phyloP scores from a whole-genome alignment of 2,329 filamentous ascomycete genomes.

The Diaporthe ampelina region DNA sequence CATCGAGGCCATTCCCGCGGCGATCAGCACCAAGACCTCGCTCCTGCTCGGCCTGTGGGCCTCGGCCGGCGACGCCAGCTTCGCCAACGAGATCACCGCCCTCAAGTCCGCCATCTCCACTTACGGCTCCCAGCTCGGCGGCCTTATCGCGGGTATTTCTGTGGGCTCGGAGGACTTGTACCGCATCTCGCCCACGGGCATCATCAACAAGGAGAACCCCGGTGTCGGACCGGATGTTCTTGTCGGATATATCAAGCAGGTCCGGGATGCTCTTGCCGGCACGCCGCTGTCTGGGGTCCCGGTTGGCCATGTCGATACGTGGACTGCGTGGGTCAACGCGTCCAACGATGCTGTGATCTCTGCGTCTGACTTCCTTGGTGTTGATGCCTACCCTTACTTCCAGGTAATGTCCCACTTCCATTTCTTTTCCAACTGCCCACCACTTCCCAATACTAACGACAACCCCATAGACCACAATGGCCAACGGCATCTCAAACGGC shows the following conservation, averaged over 20 bases:
- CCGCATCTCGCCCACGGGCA: conserved; percentile 79
- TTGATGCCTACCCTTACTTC: conserved; percentile 90
- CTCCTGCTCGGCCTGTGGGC: conserved; percentile 89
- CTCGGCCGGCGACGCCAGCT: conserved; percentile 71
- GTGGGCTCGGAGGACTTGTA: conserved; percentile 91
- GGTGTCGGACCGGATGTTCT: conserved; percentile 75
- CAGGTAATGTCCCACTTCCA: conserved; percentile 10
- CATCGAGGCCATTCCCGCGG: conserved; percentile 84
- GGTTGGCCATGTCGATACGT: conserved; percentile 91
- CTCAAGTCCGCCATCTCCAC: conserved; percentile 77
- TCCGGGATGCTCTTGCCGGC: conserved; percentile 73
- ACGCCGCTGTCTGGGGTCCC: conserved; percentile 70
- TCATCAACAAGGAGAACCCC: conserved; percentile 70
- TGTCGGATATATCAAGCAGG: conserved; percentile 78
- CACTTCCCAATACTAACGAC: background rate
- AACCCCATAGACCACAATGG: conserved; percentile 71
- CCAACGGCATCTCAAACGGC: conserved; percentile 75
- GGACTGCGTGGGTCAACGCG: conserved; percentile 82
- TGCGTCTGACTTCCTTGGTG: conserved; percentile 82
- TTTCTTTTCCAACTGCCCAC: too few species aligned
- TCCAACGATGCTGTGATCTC: conserved; percentile 79
- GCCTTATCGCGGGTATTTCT: conserved; percentile 83
- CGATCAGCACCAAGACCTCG: conserved; percentile 83
- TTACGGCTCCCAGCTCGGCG: conserved; percentile 76
- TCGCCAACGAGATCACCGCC: conserved; percentile 82